These are phyloP conservation scores for Mollisia scopiformis DNA, from an alignment of 2,329 filamentous ascomycete genomes.

Conservation along the genomic window DNA sequence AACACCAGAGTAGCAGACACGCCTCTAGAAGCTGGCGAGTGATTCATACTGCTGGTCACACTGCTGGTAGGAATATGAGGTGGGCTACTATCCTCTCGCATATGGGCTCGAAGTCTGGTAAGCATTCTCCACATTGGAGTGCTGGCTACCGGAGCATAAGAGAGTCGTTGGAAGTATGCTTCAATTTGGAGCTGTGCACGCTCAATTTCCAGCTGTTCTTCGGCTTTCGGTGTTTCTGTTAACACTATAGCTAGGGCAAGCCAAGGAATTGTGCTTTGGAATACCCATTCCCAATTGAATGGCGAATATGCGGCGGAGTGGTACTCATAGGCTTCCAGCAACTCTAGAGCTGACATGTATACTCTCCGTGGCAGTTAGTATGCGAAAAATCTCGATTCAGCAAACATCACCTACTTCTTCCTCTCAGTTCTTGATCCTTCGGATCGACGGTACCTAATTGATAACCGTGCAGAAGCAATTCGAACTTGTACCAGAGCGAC, in stretches of 20 bases:
- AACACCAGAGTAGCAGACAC: background rate
- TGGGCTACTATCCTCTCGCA: background rate
- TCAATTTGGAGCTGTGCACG: conserved; percentile 19
- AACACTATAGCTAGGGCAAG: conserved; percentile 23
- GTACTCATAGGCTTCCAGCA: conserved; percentile 24
- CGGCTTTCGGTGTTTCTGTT: conserved; percentile 10
- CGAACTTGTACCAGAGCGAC: conserved; percentile 21
- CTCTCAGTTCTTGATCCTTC: conserved; percentile 3
- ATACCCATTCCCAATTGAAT: conserved; percentile 23
- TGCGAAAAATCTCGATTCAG: background rate
- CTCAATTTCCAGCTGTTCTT: conserved; percentile 12
- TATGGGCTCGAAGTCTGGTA: conserved; percentile 12
- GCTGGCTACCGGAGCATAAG: background rate
- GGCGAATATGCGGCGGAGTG: conserved; percentile 15
- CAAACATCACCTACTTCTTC: conserved; percentile 8
- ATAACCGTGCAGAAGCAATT: conserved; percentile 16
- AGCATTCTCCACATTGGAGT: conserved; percentile 23
- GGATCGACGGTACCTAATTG: conserved; percentile 6
- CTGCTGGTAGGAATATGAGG: background rate
- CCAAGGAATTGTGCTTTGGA: conserved; percentile 23
- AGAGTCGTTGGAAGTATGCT: conserved; percentile 11
- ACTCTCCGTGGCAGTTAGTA: conserved; percentile 10
- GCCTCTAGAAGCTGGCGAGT: background rate
- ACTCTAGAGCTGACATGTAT: conserved; percentile 19
- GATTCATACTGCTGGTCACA: background rate